Base-by-base conservation (phyloP, 73 alveolate species). In the Paramecium tetraurelia region DNA sequence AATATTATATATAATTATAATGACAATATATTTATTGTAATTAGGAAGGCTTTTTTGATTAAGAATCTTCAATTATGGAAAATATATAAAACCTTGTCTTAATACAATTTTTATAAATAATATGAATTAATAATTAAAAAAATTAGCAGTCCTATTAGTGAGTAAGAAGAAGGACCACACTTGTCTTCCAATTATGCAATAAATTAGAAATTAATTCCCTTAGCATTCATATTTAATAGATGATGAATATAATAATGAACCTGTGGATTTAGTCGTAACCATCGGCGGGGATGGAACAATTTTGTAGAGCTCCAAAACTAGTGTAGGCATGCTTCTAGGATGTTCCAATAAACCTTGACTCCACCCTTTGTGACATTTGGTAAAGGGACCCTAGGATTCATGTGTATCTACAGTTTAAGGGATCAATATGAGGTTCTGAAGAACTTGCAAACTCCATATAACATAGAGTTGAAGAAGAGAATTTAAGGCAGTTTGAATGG, bases 231-330 rank as follows among this genome's bases (percentile, higher is more conserved):
- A 63, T 63, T 31, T 63, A 63, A 63, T 63, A 31, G 84, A 63
- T 63, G 84, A 63, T 63, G 84, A 72, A 38, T 38, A 72, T 72
- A 31, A 72, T 33, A 80, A 46, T 40, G 33, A 80, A 27, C 90
- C 85, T 69, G 84, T 89, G 0, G 94, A 89, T 57, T 38, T 70
- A 35, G 71, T 89, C 22, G 57, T 89, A 16, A 89, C 94, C 35
- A 36, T 89, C 53, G 94, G 94, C 38, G 94, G 94, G 2, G 94
- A 89, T 89, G 94, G 94, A 44, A 89, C 90, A 71, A 69, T 88
- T 59, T 59, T 86, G 59, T 36, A 85, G 59, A 63, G 84, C 84
- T 63, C 84, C 48, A 86, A n/a, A 58, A 63, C 71, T 59, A 29
- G 59, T 33, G 71, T 86, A 41, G 84, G 69, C 59, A 89, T 44